phyloP scores from a whole-genome alignment of 805 yeast species.

The Ogataea naganishii region DNA sequence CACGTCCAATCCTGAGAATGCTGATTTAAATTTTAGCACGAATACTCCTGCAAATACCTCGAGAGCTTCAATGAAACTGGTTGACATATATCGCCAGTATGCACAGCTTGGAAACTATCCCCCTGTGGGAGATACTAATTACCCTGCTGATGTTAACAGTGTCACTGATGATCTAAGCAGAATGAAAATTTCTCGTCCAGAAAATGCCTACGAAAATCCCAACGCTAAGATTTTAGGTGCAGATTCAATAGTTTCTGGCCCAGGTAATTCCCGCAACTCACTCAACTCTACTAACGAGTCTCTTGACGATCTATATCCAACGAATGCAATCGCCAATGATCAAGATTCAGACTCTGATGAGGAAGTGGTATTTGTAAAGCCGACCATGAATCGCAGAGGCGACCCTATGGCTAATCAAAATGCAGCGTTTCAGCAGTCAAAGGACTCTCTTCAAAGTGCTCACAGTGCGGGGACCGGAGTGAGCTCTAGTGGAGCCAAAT shows the following conservation, averaged over 20 bases:
- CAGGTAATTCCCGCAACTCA: no score
- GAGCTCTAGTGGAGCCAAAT: not conserved
- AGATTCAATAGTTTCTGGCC: constrained; percentile 11
- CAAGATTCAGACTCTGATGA: constrained; percentile 10
- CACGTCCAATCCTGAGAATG: no score
- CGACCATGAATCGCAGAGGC: constrained; percentile 8
- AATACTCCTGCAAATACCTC: no score
- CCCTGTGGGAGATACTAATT: constrained; percentile 6
- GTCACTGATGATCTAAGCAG: constrained; percentile 5
- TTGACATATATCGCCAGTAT: constrained; percentile 23
- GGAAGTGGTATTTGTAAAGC: constrained; percentile 14
- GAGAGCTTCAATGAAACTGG: no score
- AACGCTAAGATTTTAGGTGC: constrained; percentile 10
- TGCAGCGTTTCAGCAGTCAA: no score
- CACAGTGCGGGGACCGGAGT: not conserved
- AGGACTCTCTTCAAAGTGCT: no score
- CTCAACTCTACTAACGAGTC: not conserved
- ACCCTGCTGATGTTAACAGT: constrained; percentile 2
- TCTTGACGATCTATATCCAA: not conserved
- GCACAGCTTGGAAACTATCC: constrained; percentile 21
- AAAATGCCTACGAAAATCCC: constrained; percentile 1
- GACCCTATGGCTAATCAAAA: no score
- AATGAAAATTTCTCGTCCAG: constrained; percentile 2
- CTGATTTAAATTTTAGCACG: no score
- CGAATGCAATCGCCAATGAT: constrained; percentile 3